A percentile compares a stretch with the other conserved stretches of the same genome.
phyloP scores from a whole-genome alignment of 2,329 filamentous ascomycete genomes.

The Ophiostoma perfectum region DNA sequence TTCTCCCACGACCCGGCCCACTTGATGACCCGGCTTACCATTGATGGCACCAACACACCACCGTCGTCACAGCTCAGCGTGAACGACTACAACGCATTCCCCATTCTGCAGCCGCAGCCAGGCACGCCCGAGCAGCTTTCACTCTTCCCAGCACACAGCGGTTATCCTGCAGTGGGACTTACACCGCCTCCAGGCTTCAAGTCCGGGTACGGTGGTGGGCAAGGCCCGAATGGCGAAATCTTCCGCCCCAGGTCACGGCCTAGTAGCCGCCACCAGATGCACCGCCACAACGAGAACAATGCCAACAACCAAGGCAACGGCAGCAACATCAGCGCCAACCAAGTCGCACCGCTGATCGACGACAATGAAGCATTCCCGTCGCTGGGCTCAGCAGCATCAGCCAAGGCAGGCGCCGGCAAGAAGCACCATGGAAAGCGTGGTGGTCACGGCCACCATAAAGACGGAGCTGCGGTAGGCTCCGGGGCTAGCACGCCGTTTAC shows the following conservation, averaged over 20 bases:
- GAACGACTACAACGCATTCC: constrained; percentile 80
- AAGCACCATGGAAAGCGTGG: constrained; percentile 91
- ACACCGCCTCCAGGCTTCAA: constrained; percentile 67
- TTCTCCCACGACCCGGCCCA: constrained; percentile 94
- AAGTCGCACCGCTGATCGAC: constrained; percentile 71
- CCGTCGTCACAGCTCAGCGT: constrained; percentile 57
- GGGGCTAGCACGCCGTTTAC: constrained; percentile 34
- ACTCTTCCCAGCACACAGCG: constrained; percentile 47
- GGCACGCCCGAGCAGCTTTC: constrained; percentile 54
- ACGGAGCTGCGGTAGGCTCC: constrained; percentile 39
- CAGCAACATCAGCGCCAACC: constrained; percentile 33
- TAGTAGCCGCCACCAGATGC: constrained; percentile 68
- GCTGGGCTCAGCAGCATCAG: constrained; percentile 64
- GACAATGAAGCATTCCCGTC: constrained; percentile 95
- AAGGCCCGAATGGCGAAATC: constrained; percentile 44
- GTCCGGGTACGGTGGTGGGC: constrained; percentile 40
- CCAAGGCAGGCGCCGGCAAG: constrained; percentile 68
- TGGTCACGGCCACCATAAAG: constrained; percentile 70
- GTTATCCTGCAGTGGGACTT: constrained; percentile 49
- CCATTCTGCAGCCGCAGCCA: constrained; percentile 64
- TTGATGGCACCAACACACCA: constrained; percentile 64
- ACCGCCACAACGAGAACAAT: constrained; percentile 40
- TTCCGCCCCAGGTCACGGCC: constrained; percentile 75
- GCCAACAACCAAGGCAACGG: constrained; percentile 26
- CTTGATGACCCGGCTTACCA: constrained; percentile 71